Percentiles rank a stretch among this genome's conserved stretches.
Conservation (phyloP, 2,329 filamentous ascomycete genomes). For the Pseudocercospora eumusae region DNA sequence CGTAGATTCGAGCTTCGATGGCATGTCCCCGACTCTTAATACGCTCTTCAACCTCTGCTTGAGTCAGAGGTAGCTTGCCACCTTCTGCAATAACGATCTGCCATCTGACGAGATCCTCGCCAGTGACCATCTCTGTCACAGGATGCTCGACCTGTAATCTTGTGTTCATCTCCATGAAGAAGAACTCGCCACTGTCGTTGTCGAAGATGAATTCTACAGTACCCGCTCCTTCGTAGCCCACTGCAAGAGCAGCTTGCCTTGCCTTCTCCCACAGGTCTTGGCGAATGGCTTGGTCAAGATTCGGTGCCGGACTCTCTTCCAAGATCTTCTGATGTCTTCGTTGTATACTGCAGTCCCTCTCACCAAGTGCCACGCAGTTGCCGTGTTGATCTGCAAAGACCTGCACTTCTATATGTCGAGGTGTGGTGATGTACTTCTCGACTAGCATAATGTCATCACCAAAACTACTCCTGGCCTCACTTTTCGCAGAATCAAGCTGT, state of each 20-base stretch:
- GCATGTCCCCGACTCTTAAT: slow-evolving; percentile 80
- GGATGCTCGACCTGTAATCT: slow-evolving; percentile 95
- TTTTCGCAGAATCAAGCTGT: slow-evolving; percentile 64
- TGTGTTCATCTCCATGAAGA: slow-evolving; percentile 75
- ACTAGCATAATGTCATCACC: slow-evolving; percentile 67
- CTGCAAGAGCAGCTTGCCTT: slow-evolving; percentile 62
- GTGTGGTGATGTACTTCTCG: slow-evolving; percentile 68
- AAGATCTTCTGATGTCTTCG: slow-evolving; percentile 67
- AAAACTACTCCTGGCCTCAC: slow-evolving; percentile 64
- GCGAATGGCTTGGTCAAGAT: slow-evolving; percentile 59
- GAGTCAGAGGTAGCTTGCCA: slow-evolving; percentile 61
- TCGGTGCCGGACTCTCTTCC: slow-evolving; percentile 66
- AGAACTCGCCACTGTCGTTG: slow-evolving; percentile 66
- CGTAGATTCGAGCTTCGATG: slow-evolving; percentile 95
- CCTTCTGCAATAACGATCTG: slow-evolving; percentile 84
- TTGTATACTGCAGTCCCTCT: slow-evolving; percentile 67
- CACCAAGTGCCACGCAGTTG: slow-evolving; percentile 64
- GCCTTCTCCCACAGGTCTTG: slow-evolving; percentile 68
- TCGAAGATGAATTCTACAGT: slow-evolving; percentile 71
- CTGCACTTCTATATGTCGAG: slow-evolving; percentile 67
- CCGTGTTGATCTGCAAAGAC: slow-evolving; percentile 67
- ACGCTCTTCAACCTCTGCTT: slow-evolving; percentile 64
- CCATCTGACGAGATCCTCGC: slow-evolving; percentile 85
- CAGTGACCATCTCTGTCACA: slow-evolving; percentile 79
- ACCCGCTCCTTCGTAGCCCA: slow-evolving; percentile 66